These are phyloP conservation scores for Afroboletus lepidellus DNA, from an alignment of 1,284 basidiomycete species.

Conservation along the genomic window DNA sequence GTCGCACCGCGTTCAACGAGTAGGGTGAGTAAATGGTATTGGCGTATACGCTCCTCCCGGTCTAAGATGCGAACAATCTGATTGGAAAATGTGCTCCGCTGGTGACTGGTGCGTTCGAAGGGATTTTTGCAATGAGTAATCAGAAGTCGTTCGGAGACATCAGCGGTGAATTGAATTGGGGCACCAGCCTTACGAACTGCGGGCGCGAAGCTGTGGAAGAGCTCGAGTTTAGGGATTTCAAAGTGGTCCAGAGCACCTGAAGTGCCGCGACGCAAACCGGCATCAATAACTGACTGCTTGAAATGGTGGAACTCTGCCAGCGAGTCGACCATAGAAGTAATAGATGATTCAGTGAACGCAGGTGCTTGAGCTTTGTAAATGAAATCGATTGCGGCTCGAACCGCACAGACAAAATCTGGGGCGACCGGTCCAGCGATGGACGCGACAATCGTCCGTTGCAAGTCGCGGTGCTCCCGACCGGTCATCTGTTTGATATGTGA, in stretches of 20 bases:
- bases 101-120: neutral
- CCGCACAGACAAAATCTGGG: neutral
- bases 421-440: neutral
- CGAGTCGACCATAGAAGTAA: neutral
- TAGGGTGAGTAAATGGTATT: conserved; percentile 3
- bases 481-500: neutral
- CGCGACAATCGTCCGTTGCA: conserved; percentile 5
- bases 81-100: neutral
- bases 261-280: neutral
- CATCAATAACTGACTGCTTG: neutral
- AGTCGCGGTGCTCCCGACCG: neutral
- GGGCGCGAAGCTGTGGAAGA: neutral
- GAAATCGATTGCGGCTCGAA: neutral
- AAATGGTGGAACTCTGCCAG: neutral
- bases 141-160: neutral
- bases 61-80: neutral
- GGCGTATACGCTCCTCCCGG: conserved; percentile 1
- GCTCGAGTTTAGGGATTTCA: neutral
- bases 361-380: neutral
- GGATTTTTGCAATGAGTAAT: neutral
- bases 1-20: neutral
- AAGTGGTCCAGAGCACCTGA: neutral
- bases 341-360: neutral
- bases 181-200: neutral
- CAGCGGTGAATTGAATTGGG: neutral